Conservation (phyloP, 805 yeast genomes). For the Candida maris region DNA sequence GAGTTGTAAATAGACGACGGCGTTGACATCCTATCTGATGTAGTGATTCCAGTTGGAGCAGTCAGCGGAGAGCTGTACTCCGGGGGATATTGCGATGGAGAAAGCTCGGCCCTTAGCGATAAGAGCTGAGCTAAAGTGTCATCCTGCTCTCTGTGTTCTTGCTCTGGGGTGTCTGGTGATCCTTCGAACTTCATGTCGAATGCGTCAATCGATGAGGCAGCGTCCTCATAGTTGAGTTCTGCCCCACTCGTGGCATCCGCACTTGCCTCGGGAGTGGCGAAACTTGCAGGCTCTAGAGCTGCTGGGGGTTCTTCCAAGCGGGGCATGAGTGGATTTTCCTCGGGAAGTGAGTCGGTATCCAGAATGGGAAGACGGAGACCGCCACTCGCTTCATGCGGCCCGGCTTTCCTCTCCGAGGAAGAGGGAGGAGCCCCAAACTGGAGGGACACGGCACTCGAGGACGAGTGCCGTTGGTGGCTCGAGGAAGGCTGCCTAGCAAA, state of each 20-base stretch:
- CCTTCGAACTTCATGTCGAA: slow-evolving; percentile 23
- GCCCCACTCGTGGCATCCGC: slow-evolving; percentile 6
- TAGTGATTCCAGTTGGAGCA: slow-evolving; percentile 2
- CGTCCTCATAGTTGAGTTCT: slow-evolving; percentile 18
- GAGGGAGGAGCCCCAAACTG: slow-evolving; percentile 1
- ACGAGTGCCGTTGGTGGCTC: neutral
- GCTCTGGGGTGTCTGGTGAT: neutral
- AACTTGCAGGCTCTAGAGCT: neutral
- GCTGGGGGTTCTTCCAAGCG: neutral
- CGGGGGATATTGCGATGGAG: slow-evolving; percentile 15
- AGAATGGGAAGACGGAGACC: neutral
- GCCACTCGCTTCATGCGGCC: too few species aligned
- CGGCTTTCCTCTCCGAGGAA: too few species aligned
- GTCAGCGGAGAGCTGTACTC: too few species aligned
- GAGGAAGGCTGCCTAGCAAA: neutral
- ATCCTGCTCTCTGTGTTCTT: slow-evolving; percentile 9
- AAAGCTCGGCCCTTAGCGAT: slow-evolving; percentile 25
- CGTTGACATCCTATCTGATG: neutral
- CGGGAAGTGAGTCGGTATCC: neutral
- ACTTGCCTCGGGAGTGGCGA: neutral
- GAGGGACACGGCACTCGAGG: neutral
- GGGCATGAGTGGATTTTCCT: neutral
- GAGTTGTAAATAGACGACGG: slow-evolving; percentile 16
- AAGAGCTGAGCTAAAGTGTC: slow-evolving; percentile 26
- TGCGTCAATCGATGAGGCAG: slow-evolving; percentile 22